These are phyloP conservation scores for Pichia scutulata DNA, from an alignment of 805 yeast genomes.

Conservation along the genomic window DNA sequence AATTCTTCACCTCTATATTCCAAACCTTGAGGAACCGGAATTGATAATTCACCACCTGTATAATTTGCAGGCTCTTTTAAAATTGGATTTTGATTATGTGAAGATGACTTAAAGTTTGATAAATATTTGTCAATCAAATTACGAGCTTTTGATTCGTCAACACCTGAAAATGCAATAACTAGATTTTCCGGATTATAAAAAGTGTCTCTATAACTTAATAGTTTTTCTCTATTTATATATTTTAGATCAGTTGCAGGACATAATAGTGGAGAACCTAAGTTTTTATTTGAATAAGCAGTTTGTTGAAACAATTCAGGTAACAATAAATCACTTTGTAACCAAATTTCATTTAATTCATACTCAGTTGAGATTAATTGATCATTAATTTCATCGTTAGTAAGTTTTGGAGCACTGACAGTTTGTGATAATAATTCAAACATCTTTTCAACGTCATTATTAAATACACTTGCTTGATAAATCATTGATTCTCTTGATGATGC, in stretches of 20 bases:
- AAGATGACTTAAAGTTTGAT: conserved; percentile 46
- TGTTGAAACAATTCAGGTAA: conserved; percentile 87
- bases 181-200: conserved; percentile 74
- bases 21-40: conserved; percentile 46
- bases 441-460: conserved; percentile 71
- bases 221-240: conserved; percentile 41
- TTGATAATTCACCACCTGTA: conserved; percentile 51
- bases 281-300: conserved; percentile 64
- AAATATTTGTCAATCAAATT: conserved; percentile 54
- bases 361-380: conserved; percentile 68
- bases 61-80: conserved; percentile 38
- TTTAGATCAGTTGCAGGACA: conserved; percentile 69
- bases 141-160: conserved; percentile 61
- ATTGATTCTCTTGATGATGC: conserved; percentile 87
- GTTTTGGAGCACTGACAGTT: conserved; percentile 64
- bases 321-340: conserved; percentile 74
- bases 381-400: conserved; percentile 60
- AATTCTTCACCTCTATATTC: conserved; percentile 68
- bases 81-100: conserved; percentile 16
- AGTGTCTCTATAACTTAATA: conserved; percentile 49
- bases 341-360: conserved; percentile 78
- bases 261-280: conserved; percentile 79
- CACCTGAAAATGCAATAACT: conserved; percentile 85
- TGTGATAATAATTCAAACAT: conserved; percentile 75
- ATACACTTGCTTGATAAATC: conserved; percentile 91